Percentiles rank a stretch among this genome's conserved stretches.
These are phyloP conservation scores for Penicillium sp. DNA, from an alignment of 2,329 filamentous ascomycete genomes.

Conservation along the genomic window DNA sequence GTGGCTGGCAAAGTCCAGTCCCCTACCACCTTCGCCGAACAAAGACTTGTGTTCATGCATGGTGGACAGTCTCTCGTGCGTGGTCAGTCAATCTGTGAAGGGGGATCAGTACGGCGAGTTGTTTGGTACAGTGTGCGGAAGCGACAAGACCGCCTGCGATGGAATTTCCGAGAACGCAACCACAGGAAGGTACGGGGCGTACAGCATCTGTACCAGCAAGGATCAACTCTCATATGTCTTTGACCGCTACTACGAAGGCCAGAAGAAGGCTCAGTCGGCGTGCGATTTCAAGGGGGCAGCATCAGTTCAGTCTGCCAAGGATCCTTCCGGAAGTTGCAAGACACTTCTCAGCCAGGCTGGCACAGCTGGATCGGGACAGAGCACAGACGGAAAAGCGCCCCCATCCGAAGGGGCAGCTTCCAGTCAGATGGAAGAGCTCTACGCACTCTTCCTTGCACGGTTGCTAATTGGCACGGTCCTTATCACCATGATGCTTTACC, in stretches of 20 bases:
- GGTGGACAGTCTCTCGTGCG: conserved; percentile 67
- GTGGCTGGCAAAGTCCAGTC: conserved; percentile 65
- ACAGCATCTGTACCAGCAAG: conserved; percentile 22
- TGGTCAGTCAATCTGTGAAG: conserved; percentile 49
- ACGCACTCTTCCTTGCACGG: too few species aligned
- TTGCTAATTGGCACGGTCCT: too few species aligned
- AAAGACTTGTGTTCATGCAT: conserved; percentile 78
- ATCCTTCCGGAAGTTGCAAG: conserved; percentile 2
- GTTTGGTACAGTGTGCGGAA: conserved; percentile 56
- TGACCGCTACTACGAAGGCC: conserved; percentile 1
- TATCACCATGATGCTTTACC: too few species aligned
- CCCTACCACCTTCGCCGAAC: conserved; percentile 79
- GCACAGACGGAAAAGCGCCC: background rate
- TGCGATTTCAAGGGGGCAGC: conserved; percentile 7
- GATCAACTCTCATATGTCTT: conserved; percentile 4
- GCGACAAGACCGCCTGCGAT: conserved; percentile 30
- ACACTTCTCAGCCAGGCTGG: background rate
- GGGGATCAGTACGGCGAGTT: conserved; percentile 54
- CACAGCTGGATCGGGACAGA: background rate
- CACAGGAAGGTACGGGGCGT: conserved; percentile 43
- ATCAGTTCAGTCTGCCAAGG: background rate
- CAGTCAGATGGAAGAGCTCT: background rate
- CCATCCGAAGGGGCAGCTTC: background rate
- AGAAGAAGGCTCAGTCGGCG: background rate
- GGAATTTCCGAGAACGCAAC: conserved; percentile 41